These are phyloP conservation scores for Wallacemonas sp. DNA, from an alignment of 208 protist species.

Conservation along the genomic window DNA sequence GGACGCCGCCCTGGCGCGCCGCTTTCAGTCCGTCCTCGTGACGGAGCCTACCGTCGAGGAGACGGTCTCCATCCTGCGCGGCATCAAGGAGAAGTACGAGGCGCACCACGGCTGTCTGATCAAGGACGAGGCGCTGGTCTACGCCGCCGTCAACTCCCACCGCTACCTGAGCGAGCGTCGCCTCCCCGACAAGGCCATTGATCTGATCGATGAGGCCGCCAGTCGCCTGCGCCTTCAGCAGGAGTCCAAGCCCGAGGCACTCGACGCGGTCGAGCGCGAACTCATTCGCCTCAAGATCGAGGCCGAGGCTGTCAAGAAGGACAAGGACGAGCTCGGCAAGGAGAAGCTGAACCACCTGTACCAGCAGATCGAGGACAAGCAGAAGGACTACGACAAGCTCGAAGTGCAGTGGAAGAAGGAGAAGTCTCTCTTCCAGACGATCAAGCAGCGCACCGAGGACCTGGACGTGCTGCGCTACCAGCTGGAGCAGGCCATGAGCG, in stretches of 20 bases:
- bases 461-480: slow-evolving; percentile 81
- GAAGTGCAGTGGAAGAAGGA: slow-evolving; percentile 87
- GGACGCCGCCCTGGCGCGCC: slow-evolving; percentile 97
- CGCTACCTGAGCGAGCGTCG: slow-evolving; percentile 97
- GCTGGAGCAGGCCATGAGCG: slow-evolving; percentile 80
- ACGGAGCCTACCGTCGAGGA: slow-evolving; percentile 96
- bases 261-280: slow-evolving; percentile 94
- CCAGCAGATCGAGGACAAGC: slow-evolving; percentile 60
- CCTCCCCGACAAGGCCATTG: slow-evolving; percentile 99
- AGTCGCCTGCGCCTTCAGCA: slow-evolving; percentile 93
- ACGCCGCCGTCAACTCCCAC: slow-evolving; percentile 88
- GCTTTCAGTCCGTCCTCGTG: slow-evolving; percentile 98
- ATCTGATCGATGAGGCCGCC: slow-evolving; percentile 97
- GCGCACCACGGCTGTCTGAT: slow-evolving; percentile 91
- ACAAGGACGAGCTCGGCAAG: slow-evolving; percentile 92
- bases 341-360: slow-evolving; percentile 79
- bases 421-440: slow-evolving; percentile 84
- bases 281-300: slow-evolving; percentile 94
- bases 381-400: slow-evolving; percentile 87
- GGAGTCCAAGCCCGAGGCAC: slow-evolving; percentile 95
- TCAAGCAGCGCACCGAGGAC: slow-evolving; percentile 93
- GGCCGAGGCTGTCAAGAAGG: slow-evolving; percentile 91
- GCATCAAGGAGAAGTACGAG: slow-evolving; percentile 94
- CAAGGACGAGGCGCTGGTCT: slow-evolving; percentile 90
- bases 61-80: slow-evolving; percentile 98